A percentile compares a stretch with the other conserved stretches of the same genome.
Conservation (phyloP, 2,329 filamentous ascomycete species). For the Trichoderma polysporum region DNA sequence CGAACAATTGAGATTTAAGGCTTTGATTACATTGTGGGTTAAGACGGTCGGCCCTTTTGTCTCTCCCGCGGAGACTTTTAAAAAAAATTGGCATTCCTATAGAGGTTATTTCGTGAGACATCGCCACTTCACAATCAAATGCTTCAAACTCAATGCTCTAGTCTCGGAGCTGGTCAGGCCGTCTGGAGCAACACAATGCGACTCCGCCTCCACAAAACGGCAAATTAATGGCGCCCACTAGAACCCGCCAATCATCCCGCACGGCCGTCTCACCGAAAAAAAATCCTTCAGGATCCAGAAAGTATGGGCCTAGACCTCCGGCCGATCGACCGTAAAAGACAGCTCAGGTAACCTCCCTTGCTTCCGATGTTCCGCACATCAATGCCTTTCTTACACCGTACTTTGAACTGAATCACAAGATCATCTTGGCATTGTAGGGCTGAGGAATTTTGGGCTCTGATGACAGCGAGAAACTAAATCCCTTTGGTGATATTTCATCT, state of each 20-base stretch:
- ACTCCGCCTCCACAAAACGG: constrained; percentile 17
- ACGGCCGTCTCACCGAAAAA: not conserved
- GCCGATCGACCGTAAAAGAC: constrained; percentile 7
- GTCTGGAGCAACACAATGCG: not conserved
- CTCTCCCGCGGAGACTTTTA: not conserved
- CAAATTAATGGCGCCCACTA: constrained; percentile 9
- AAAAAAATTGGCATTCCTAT: not conserved
- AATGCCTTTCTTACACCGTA: constrained; percentile 7
- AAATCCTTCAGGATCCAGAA: constrained; percentile 10
- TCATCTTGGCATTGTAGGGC: constrained; percentile 9
- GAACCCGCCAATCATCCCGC: not conserved
- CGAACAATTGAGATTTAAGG: not conserved
- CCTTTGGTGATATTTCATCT: not conserved
- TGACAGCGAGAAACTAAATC: not conserved
- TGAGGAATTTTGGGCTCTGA: not conserved
- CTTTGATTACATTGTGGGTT: not conserved
- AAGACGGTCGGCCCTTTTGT: not conserved
- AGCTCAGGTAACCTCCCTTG: not conserved
- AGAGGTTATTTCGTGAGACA: not conserved
- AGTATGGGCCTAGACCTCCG: not conserved
- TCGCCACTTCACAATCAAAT: not conserved
- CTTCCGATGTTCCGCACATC: not conserved
- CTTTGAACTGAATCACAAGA: constrained; percentile 1
- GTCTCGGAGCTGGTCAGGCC: not conserved
- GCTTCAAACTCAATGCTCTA: constrained; percentile 5